A percentile compares a stretch with the other conserved stretches of the same genome.
These are phyloP conservation scores for Plantago elongata DNA, from an alignment of 257 asterid species.

Conservation along the genomic window DNA sequence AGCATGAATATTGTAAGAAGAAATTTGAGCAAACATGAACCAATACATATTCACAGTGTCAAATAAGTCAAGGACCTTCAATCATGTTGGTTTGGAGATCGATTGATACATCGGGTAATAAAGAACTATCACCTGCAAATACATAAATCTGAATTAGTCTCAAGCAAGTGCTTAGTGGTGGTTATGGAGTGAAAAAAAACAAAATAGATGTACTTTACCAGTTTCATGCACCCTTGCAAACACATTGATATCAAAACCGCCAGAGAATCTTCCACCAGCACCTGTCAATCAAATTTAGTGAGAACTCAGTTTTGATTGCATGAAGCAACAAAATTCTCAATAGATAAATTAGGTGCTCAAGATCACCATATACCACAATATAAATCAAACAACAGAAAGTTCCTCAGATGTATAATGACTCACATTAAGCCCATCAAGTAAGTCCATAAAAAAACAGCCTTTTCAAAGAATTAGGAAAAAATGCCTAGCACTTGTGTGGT, in stretches of 20 bases:
- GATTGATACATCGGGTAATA: constrained; percentile 61
- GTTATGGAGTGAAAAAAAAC: constrained; percentile 9
- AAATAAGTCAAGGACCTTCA: constrained; percentile 53
- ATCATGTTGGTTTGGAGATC: constrained; percentile 48
- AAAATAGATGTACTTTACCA: constrained; percentile 32
- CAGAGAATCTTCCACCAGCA: constrained; percentile 70
- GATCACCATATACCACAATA: background rate
- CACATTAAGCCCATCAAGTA: no score
- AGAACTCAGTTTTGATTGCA: constrained; percentile 26
- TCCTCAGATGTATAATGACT: no score
- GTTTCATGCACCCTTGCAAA: constrained; percentile 61
- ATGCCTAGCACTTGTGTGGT: no score
- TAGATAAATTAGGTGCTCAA: constrained; percentile 10
- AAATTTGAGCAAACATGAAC: constrained; percentile 8
- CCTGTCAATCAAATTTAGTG: constrained; percentile 38
- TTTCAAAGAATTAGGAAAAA: no score
- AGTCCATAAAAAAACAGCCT: no score
- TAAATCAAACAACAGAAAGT: no score
- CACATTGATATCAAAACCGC: constrained; percentile 95
- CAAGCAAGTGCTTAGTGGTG: constrained; percentile 5
- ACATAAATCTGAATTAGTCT: constrained; percentile 19
- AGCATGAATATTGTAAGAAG: constrained; percentile 13
- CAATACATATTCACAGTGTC: constrained; percentile 11
- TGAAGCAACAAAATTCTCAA: constrained; percentile 14
- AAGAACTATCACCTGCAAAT: constrained; percentile 67